Base-by-base conservation (phyloP, 345 rosid genomes). In the Corchorus olitorius region DNA sequence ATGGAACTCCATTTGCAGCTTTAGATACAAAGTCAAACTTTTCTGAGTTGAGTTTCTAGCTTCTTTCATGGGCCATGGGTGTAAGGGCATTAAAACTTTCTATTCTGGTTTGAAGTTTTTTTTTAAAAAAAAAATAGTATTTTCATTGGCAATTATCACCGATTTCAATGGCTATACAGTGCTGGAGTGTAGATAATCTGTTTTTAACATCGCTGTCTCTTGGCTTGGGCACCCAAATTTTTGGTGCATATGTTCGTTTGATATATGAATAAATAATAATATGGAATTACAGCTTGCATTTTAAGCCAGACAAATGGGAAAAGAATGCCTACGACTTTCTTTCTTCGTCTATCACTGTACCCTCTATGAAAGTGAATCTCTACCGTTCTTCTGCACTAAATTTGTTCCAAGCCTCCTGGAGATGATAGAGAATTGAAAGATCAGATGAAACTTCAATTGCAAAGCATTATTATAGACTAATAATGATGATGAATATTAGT, bases 321-420 rank as follows among this genome's bases (percentile, higher is more conserved):
- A 72, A 41, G 75, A 56, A 58, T 56, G 37, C 64, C 35, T 55
- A 14, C 66, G 2, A 72, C 75, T 54, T 35, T 35, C 34, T 71
- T 53, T 15, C 41, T 33, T 53, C 6, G 5, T 53, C 22, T 19
- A 39, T 5, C 5, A 19, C 15, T 41, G 20, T 22, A 37, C 35
- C 61, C 39, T 50, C 54, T 43, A 49, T 3, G 11, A 7, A 22
- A 61, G 11, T 43, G 19, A 55, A 17, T 65, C 33, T 68, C 81
- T 84, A 87, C 41, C 87, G 62, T 67, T 91, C 90, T 43, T 91
- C 97, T 0, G 88, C 81, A 68, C 85, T 85, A 82, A 88, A 89
- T 81, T 84, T 90, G 85, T 89, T 87, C 93, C 97, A 91, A 35
- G 90, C 93, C 50, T 87, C 97, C 97, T 89, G 88, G 61, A 77